Conservation (phyloP, 805 yeast genomes). For the Candida michaelii region DNA sequence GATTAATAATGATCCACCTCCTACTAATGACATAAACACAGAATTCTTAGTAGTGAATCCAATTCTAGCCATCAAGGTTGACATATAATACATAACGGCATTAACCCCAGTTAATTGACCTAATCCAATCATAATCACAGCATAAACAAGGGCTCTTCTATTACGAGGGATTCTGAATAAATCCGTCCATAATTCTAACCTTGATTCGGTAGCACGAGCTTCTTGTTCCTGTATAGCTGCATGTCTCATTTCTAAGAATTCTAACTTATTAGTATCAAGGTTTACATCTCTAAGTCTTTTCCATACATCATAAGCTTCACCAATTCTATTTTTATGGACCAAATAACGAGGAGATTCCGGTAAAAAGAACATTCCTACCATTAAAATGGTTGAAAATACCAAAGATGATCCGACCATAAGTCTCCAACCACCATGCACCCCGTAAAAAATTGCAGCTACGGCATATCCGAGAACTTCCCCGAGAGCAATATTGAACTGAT, state of each 20-base stretch:
- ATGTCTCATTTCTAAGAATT: constrained; percentile 39
- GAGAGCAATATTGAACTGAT: constrained; percentile 39
- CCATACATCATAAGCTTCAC: constrained; percentile 43
- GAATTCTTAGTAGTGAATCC: constrained; percentile 53
- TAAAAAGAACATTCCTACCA: constrained; percentile 58
- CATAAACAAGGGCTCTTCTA: constrained; percentile 34
- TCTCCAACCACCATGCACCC: constrained; percentile 42
- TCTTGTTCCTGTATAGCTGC: constrained; percentile 45
- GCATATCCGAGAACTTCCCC: constrained; percentile 40
- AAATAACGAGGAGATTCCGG: constrained; percentile 53
- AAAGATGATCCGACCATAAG: constrained; percentile 21
- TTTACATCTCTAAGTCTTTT: constrained; percentile 53
- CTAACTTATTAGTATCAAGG: constrained; percentile 37
- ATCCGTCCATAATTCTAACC: constrained; percentile 26
- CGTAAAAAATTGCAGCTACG: constrained; percentile 45
- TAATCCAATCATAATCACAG: constrained; percentile 40
- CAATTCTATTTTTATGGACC: constrained; percentile 39
- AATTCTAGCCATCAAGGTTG: constrained; percentile 51
- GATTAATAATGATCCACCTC: constrained; percentile 60
- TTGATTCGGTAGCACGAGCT: constrained; percentile 33
- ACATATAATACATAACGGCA: constrained; percentile 38
- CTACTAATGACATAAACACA: constrained; percentile 67
- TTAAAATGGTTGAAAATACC: constrained; percentile 19
- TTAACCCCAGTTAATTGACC: constrained; percentile 45
- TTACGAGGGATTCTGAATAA: constrained; percentile 39